Evolutionary conservation across 371 early-diverging fungal genomes (phyloP).

Genomic region (Cokeromyces recurvatus): DNA sequence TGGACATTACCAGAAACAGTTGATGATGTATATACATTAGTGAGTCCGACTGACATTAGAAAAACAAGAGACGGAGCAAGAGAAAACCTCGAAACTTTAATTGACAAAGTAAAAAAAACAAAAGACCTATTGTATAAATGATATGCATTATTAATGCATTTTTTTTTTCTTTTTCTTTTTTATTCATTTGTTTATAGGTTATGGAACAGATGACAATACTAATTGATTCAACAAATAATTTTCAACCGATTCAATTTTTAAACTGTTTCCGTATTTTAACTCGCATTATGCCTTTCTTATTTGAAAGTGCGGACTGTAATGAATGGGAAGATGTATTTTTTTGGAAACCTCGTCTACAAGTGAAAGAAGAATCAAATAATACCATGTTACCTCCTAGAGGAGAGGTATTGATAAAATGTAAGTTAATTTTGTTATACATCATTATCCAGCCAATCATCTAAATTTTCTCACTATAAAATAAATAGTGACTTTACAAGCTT

Average conservation of each 20-base stretch:
- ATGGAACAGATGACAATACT: conserved; percentile 1
- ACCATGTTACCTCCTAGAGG: conserved; percentile 14
- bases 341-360: conserved; percentile 24
- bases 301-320: conserved; percentile 54
- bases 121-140: background rate
- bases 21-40: conserved; percentile 81
- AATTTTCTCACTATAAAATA: too few species aligned
- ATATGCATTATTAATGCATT: too few species aligned
- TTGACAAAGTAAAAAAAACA: conserved; percentile 38
- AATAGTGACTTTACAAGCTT: conserved; percentile 21
- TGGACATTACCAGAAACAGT: conserved; percentile 70
- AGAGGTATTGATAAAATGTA: conserved; percentile 18
- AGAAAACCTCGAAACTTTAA: conserved; percentile 65
- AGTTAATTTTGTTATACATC: background rate
- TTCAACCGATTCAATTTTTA: conserved; percentile 47
- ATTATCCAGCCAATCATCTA: too few species aligned
- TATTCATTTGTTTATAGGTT: background rate
- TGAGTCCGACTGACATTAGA: conserved; percentile 71
- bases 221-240: conserved; percentile 48
- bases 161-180: background rate
- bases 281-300: conserved; percentile 71
- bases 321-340: conserved; percentile 59
- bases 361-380: background rate
- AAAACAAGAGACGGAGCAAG: conserved; percentile 62
- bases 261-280: conserved; percentile 78